These are phyloP conservation scores for Cryptococcus neoformans DNA, from an alignment of 1,284 basidiomycete species.

Conservation along the genomic window DNA sequence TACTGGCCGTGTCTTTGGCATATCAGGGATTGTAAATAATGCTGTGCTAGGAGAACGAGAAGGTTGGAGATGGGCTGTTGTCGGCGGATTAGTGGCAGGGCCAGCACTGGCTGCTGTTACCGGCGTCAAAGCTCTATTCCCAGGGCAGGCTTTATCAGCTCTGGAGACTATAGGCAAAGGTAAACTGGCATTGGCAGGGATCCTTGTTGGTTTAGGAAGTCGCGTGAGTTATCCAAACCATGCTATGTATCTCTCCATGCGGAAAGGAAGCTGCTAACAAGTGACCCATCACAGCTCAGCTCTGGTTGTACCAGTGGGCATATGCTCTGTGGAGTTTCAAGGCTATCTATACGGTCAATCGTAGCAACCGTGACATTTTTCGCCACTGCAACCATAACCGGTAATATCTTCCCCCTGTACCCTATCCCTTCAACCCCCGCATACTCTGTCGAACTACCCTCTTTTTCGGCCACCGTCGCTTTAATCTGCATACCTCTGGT, in stretches of 20 bases:
- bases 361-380: constrained; percentile 59
- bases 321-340: constrained; percentile 64
- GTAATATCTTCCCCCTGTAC: constrained; percentile 53
- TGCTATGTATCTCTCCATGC: neutral
- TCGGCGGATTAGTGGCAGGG: constrained; percentile 38
- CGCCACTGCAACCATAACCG: constrained; percentile 52
- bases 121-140: constrained; percentile 48
- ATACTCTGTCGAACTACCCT: constrained; percentile 39
- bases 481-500: neutral
- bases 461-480: neutral
- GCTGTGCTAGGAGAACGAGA: constrained; percentile 53
- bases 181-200: constrained; percentile 55
- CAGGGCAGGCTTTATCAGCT: constrained; percentile 53
- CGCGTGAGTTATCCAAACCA: constrained; percentile 52
- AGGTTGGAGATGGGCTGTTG: constrained; percentile 41
- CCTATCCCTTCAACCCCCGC: constrained; percentile 50
- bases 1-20: constrained; percentile 62
- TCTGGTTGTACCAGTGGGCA: constrained; percentile 53
- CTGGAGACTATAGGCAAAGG: constrained; percentile 34
- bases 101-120: constrained; percentile 22
- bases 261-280: neutral
- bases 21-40: constrained; percentile 62
- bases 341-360: constrained; percentile 58
- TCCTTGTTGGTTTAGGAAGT: constrained; percentile 62
- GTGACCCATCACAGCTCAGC: constrained; percentile 3